phyloP scores from a whole-genome alignment of 768 basidiomycete species.

The Galerina marginata region DNA sequence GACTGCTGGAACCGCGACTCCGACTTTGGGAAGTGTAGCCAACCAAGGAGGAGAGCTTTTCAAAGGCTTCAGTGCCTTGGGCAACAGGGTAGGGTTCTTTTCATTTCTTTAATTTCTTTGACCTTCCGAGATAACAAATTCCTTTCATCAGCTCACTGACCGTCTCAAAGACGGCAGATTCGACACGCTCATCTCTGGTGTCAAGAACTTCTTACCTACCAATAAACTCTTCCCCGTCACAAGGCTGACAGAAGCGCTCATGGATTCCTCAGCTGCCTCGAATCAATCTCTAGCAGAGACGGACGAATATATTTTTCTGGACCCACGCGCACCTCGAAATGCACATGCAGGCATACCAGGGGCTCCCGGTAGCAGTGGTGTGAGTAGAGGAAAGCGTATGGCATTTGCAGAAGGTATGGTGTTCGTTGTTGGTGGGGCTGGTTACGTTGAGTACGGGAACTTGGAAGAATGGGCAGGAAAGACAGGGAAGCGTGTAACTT shows the following conservation, averaged over 20 bases:
- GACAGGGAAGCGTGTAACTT: constrained; percentile 85
- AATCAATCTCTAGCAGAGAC: constrained; percentile 96
- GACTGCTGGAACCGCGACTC: constrained; percentile 67
- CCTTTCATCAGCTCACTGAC: constrained; percentile 75
- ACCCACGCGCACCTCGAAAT: constrained; percentile 82
- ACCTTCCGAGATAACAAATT: constrained; percentile 1
- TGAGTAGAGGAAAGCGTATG: constrained; percentile 55
- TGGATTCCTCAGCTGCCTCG: constrained; percentile 94
- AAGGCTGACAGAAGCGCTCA: constrained; percentile 91
- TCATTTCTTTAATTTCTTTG: not conserved
- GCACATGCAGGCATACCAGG: constrained; percentile 56
- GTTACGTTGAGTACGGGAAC: constrained; percentile 97
- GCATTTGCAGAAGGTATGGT: constrained; percentile 89
- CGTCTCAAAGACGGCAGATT: constrained; percentile 94
- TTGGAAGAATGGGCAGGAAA: constrained; percentile 90
- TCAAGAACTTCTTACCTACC: constrained; percentile 96
- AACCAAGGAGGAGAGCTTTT: constrained; percentile 87
- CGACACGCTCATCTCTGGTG: constrained; percentile 95
- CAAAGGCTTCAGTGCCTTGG: constrained; percentile 91
- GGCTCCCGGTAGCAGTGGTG: constrained; percentile 52
- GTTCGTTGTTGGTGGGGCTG: constrained; percentile 95
- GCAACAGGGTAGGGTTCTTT: constrained; percentile 71
- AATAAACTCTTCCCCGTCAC: constrained; percentile 94
- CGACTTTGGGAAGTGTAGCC: constrained; percentile 60
- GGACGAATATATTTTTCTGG: constrained; percentile 93